A percentile compares a stretch with the other conserved stretches of the same genome.
Conservation (phyloP, 2,329 filamentous ascomycete species). For the Ophiobolus disseminans region DNA sequence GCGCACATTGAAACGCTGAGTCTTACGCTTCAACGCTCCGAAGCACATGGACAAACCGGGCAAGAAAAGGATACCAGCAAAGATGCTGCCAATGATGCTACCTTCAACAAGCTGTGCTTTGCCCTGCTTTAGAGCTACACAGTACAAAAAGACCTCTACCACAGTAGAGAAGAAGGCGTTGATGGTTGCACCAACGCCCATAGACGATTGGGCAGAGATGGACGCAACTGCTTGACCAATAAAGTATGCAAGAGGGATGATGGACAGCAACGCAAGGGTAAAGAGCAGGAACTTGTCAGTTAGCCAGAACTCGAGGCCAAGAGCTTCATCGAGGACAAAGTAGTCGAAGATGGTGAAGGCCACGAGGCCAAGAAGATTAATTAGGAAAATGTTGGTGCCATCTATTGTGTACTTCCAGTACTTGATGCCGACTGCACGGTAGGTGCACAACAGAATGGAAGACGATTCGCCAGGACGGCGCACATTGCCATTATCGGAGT, state of each 20-base stretch:
- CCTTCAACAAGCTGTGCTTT: constrained; percentile 94
- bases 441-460: constrained; percentile 93
- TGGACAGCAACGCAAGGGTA: constrained; percentile 80
- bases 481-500: constrained; percentile 80
- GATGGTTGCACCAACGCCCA: constrained; percentile 95
- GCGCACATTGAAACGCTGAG: constrained; percentile 95
- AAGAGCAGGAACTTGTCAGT: constrained; percentile 90
- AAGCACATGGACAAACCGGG: constrained; percentile 99
- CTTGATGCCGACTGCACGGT: constrained; percentile 88
- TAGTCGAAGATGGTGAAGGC: constrained; percentile 94
- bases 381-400: constrained; percentile 98
- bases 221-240: constrained; percentile 98
- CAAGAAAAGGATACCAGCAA: constrained; percentile 92
- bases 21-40: constrained; percentile 96
- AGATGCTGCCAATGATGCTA: constrained; percentile 96
- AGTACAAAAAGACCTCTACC: constrained; percentile 97
- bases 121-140: constrained; percentile 88
- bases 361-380: constrained; percentile 95
- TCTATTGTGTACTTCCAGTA: constrained; percentile 99
- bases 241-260: constrained; percentile 97
- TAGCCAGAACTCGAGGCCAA: constrained; percentile 74
- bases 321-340: constrained; percentile 72
- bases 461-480: constrained; percentile 74
- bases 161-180: constrained; percentile 98
- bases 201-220: constrained; percentile 97